Base-by-base conservation (phyloP, 2,329 filamentous ascomycete genomes). In the Fusarium decemcellulare region DNA sequence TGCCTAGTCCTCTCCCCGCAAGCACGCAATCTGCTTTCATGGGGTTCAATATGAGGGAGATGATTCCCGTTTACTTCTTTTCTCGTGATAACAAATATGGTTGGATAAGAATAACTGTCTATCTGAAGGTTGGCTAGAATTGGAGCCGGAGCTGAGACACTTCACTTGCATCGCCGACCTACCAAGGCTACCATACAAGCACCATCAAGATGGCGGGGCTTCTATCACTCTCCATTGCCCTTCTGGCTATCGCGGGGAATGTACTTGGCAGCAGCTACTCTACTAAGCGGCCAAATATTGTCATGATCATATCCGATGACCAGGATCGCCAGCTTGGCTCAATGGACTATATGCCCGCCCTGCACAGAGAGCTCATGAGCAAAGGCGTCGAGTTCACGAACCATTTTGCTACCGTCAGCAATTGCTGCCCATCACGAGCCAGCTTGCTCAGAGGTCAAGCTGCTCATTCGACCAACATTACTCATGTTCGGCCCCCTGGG, bases 251-350 rank as follows among this genome's bases (percentile, higher is more conserved):
- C 11, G n/a, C 37, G n/a, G 37, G 37, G 7, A 40, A 16, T 16
- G 37, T 15, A 8, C n/a, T 44, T 23, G 16, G 18, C 42, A 44
- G 46, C 46, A 11, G 16, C 27, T 36, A 32, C 16, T 50, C 46
- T 16, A 8, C 37, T 23, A 30, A 29, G 39, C 36, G 30, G 34
- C 82, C 84, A 1, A 91, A 91, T 66, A 85, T 91, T 53, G 78
- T 91, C 30, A 88, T 91, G 71, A 85, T 91, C 63, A 79, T 91
- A 34, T 88, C 87, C 0, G 89, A 91, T 63, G 89, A 91, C 66
- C 89, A 91, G 69, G 88, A 91, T 69, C 77, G 88, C 7, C 84
- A 87, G 61, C 80, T 91, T 71, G 79, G 86, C 43, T 90, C 88
- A 0, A 67, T 90, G 5, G 79, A 84, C 1, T 90, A 89, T 66